Evolutionary conservation across 345 rosid species (phyloP).

Genomic region (Capsella bursapastoris): DNA sequence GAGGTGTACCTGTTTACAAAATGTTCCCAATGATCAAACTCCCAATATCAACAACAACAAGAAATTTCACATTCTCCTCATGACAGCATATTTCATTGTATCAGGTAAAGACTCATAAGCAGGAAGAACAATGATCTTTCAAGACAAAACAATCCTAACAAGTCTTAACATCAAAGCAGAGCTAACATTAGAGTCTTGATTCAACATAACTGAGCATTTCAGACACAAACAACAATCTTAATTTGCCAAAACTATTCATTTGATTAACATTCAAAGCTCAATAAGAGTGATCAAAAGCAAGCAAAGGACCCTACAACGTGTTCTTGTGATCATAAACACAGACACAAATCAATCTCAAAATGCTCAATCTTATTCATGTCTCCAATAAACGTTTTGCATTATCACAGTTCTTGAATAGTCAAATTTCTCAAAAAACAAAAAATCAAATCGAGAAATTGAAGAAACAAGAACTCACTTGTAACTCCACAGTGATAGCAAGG

Average conservation of each 20-base stretch:
- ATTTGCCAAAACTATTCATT: slow-evolving; percentile 3
- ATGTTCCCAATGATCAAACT: slow-evolving; percentile 26
- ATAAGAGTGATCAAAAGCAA: slow-evolving; percentile 38
- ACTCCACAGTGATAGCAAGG: slow-evolving; percentile 99
- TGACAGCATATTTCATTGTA: background rate
- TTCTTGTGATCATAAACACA: slow-evolving; percentile 24
- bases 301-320: slow-evolving; percentile 24
- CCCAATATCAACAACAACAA: slow-evolving; percentile 18
- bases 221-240: slow-evolving; percentile 9
- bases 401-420: slow-evolving; percentile 19
- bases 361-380: slow-evolving; percentile 20
- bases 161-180: slow-evolving; percentile 1
- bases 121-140: slow-evolving; percentile 25
- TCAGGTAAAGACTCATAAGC: slow-evolving; percentile 15
- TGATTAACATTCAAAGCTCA: slow-evolving; percentile 25
- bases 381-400: slow-evolving; percentile 35
- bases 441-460: slow-evolving; percentile 9
- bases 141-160: slow-evolving; percentile 1
- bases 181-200: background rate
- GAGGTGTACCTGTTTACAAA: slow-evolving; percentile 56
- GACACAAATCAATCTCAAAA: slow-evolving; percentile 30
- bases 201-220: slow-evolving; percentile 22
- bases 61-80: background rate
- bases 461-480: slow-evolving; percentile 90
- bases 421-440: background rate